These are phyloP conservation scores for Ricinus communis DNA, from an alignment of 345 rosid species.

Conservation along the genomic window DNA sequence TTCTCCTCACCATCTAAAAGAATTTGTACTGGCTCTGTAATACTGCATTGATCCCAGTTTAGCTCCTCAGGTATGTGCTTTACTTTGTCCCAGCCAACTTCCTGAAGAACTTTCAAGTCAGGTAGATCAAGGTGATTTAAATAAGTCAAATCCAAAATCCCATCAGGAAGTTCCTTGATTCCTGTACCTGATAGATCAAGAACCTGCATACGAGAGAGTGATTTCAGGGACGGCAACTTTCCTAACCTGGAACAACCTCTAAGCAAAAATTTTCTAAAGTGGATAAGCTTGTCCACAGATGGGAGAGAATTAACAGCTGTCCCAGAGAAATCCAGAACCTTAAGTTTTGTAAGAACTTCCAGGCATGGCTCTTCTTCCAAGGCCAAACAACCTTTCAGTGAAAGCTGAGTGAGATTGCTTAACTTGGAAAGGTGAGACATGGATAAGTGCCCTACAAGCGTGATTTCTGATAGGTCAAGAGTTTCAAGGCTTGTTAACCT, in stretches of 20 bases:
- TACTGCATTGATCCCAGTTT: constrained; percentile 19
- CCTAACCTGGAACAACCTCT: constrained; percentile 18
- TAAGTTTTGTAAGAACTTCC: constrained; percentile 11
- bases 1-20: not conserved
- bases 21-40: constrained; percentile 11
- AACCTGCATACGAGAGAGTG: constrained; percentile 21
- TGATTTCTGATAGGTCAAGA: constrained; percentile 23
- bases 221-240: constrained; percentile 17
- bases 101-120: constrained; percentile 11
- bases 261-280: constrained; percentile 25
- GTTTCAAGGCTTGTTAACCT: constrained; percentile 11
- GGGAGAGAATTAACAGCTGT: constrained; percentile 19
- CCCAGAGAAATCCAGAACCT: constrained; percentile 26
- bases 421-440: constrained; percentile 12
- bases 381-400: constrained; percentile 19
- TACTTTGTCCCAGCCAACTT: constrained; percentile 20
- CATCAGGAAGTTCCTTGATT: constrained; percentile 20
- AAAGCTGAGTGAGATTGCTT: constrained; percentile 24
- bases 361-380: not conserved
- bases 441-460: not conserved
- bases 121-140: constrained; percentile 26
- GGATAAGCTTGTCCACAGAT: constrained; percentile 10
- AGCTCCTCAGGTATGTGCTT: constrained; percentile 16
- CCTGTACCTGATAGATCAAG: constrained; percentile 35
- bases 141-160: constrained; percentile 9